These are phyloP conservation scores for Durio zibethinus DNA, from an alignment of 345 rosid species.

Conservation along the genomic window DNA sequence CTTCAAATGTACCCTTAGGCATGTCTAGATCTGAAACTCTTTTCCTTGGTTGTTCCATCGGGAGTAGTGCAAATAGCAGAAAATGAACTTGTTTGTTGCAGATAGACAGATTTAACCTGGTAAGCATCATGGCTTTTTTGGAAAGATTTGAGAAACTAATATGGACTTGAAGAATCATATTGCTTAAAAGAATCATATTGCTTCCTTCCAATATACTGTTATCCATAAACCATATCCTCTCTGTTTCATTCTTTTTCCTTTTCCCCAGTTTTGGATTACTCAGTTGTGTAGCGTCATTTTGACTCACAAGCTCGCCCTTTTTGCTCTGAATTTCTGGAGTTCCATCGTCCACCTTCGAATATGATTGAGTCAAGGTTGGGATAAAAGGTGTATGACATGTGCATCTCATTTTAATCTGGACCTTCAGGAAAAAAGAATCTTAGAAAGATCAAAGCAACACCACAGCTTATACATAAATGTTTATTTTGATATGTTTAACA, in stretches of 20 bases:
- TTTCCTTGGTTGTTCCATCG: not conserved
- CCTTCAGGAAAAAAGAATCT: not conserved
- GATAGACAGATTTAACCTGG: not conserved
- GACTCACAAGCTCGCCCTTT: not conserved
- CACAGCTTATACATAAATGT: not conserved
- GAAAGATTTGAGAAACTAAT: not conserved
- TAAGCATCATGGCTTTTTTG: not conserved
- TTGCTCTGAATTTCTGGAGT: not conserved
- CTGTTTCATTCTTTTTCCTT: not conserved
- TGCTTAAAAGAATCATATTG: not conserved
- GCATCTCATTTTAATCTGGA: not conserved
- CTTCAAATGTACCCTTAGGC: not conserved
- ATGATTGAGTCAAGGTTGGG: not conserved
- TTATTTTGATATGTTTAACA: not conserved
- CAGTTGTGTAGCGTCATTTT: not conserved
- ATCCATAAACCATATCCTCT: not conserved
- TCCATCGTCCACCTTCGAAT: not conserved
- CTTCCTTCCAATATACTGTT: not conserved
- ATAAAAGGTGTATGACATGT: not conserved
- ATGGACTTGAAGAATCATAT: not conserved
- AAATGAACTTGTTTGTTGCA: not conserved
- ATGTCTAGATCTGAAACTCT: not conserved
- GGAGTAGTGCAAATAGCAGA: not conserved
- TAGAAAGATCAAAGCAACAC: not conserved
- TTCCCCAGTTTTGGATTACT: not conserved